Evolutionary conservation across 257 asterid genomes (phyloP).

Genomic region (Datura wrightii): DNA sequence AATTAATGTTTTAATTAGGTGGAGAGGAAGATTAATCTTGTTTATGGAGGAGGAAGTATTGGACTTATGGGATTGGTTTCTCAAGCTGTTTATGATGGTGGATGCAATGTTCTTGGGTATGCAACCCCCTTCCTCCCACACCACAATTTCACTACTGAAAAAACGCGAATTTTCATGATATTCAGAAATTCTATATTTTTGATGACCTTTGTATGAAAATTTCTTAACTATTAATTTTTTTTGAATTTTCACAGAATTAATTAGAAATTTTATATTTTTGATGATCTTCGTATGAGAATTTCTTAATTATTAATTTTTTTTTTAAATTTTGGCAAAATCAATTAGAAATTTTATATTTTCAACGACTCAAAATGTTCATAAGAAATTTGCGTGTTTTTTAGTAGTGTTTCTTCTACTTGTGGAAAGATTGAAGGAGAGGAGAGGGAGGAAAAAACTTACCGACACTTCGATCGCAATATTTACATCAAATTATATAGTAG

Average conservation of each 20-base stretch:
- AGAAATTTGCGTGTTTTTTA: too few species aligned
- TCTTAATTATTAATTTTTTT: background rate
- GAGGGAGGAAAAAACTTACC: too few species aligned
- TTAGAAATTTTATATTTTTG: background rate
- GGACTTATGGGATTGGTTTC: slow-evolving; percentile 82
- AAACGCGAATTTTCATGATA: background rate
- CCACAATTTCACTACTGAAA: too few species aligned
- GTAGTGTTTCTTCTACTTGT: too few species aligned
- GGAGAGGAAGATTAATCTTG: slow-evolving; percentile 58
- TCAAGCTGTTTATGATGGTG: slow-evolving; percentile 61
- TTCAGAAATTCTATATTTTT: background rate
- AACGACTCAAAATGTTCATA: too few species aligned
- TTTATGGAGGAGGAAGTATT: slow-evolving; percentile 74
- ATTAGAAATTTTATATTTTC: background rate
- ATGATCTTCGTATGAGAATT: background rate
- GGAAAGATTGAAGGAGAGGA: too few species aligned
- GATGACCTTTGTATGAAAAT: background rate
- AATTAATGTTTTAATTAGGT: slow-evolving; percentile 41
- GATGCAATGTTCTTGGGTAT: slow-evolving; percentile 71
- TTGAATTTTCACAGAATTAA: background rate
- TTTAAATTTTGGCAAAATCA: background rate
- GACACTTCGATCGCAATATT: background rate
- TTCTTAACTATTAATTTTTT: background rate
- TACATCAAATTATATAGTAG: background rate
- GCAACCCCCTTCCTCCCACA: background rate